phyloP scores from a whole-genome alignment of 2,329 filamentous ascomycete species.

The Calcarisporium arbuscula region DNA sequence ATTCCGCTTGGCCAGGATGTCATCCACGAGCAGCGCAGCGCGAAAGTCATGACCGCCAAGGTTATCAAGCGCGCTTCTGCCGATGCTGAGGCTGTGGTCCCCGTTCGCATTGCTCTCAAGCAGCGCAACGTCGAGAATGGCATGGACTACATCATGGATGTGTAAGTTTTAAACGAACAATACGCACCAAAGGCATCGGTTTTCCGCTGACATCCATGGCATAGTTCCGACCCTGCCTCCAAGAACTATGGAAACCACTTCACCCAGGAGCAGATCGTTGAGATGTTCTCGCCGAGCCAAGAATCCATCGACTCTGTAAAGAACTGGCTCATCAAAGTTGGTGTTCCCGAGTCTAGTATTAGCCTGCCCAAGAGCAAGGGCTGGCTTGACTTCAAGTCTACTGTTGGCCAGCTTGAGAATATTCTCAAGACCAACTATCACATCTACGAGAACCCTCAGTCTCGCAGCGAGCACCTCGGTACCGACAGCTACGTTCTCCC shows the following conservation, averaged over 20 bases:
- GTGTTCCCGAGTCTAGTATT: slow-evolving; percentile 41
- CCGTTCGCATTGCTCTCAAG: slow-evolving; percentile 32
- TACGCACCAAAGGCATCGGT: too few relatives aligned
- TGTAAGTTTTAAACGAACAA: too few relatives aligned
- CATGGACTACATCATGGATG: slow-evolving; percentile 2
- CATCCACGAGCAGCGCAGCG: slow-evolving; percentile 25
- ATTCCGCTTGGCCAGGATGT: slow-evolving; percentile 16
- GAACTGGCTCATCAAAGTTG: slow-evolving; percentile 44
- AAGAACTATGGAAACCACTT: slow-evolving; percentile 4
- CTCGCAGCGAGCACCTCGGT: neutral
- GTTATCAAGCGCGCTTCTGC: too few relatives aligned
- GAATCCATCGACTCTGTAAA: slow-evolving; percentile 43
- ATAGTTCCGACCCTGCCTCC: neutral
- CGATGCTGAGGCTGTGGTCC: slow-evolving; percentile 28
- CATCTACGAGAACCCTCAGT: slow-evolving; percentile 33
- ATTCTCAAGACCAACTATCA: slow-evolving; percentile 49
- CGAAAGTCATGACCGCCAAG: too few relatives aligned
- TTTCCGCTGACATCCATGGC: too few relatives aligned
- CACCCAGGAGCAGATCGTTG: slow-evolving; percentile 3
- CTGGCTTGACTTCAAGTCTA: slow-evolving; percentile 24
- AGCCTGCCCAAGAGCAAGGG: slow-evolving; percentile 42
- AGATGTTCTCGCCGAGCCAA: slow-evolving; percentile 19
- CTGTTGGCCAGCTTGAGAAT: slow-evolving; percentile 30
- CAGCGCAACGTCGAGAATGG: slow-evolving; percentile 9
- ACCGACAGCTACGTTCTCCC: slow-evolving; percentile 31